Evolutionary conservation across 805 yeast species (phyloP).

Genomic region (Teunomyces aglyptinius): DNA sequence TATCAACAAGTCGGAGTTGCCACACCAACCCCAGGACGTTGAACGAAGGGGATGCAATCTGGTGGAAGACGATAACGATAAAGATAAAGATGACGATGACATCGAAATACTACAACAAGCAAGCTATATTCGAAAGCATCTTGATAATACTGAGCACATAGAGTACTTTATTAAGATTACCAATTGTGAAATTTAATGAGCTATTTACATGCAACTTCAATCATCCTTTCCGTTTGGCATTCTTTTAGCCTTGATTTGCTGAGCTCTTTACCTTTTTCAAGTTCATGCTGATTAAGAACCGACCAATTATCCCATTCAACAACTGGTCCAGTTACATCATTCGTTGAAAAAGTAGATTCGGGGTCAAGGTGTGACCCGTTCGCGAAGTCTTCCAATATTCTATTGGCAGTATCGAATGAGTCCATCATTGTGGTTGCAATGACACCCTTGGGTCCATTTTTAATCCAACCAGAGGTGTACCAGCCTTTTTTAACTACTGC

Average conservation of each 20-base stretch:
- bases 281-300: constrained; percentile 53
- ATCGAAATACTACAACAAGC: neutral
- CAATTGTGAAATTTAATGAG: constrained; percentile 19
- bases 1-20: constrained; percentile 39
- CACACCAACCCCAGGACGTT: constrained; percentile 25
- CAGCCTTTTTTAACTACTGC: constrained; percentile 43
- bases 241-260: constrained; percentile 64
- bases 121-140: neutral
- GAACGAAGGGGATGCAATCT: neutral
- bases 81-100: neutral
- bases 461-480: constrained; percentile 90
- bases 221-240: constrained; percentile 47
- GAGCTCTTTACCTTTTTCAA: constrained; percentile 40
- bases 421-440: constrained; percentile 89
- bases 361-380: constrained; percentile 22
- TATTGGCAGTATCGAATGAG: constrained; percentile 70
- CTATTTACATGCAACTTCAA: constrained; percentile 25
- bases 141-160: constrained; percentile 30
- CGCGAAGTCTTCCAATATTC: constrained; percentile 55
- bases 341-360: constrained; percentile 1
- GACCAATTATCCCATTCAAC: constrained; percentile 71
- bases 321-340: constrained; percentile 6
- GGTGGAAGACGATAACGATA: neutral
- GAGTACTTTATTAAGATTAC: constrained; percentile 31
- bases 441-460: constrained; percentile 83